Evolutionary conservation across 257 asterid genomes (phyloP), one percentile per base, ranked within the genome.

Genomic region (Pogostemon cablin): DNA sequence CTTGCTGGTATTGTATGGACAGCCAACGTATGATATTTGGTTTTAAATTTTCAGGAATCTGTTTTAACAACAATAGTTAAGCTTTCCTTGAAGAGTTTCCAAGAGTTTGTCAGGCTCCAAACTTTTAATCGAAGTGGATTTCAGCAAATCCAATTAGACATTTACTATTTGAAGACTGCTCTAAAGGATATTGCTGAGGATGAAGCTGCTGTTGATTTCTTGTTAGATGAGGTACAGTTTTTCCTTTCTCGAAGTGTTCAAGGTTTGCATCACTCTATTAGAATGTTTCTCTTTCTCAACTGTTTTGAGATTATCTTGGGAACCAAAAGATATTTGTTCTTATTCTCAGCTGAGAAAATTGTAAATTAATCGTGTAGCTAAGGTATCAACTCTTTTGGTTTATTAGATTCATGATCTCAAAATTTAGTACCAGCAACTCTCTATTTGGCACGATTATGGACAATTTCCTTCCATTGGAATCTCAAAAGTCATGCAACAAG

Each of bases 71-170:
- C 95, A 55, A 81, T 86, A 15, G 82, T 85, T 43, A 93, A 93
- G 71, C 96, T 93, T 75, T 84, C 91, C 62, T 79, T 93, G 74
- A 93, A 93, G 80, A 93, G 99, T 75, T 67, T 91, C 70, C 99
- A 93, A 85, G 99, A 93, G 84, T 83, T 84, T 80, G 98, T 83
- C 71, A 86, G 98, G 12, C 96, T 91, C 62, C 99, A 89, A 67
- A 91, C 96, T 58, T 93, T 78, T 73, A 93, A 89, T 59, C 90
- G 99, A 9, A 87, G 99, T 68, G 99, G 99, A 63, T 93, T 91
- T 80, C 99, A 93, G 81, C 99, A 93, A 80, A 89, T 93, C 74
- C 99, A 91, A 69, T 71, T 93, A 86, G 99, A 93, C 73, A 87
- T 91, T 77, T 86, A 93, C 86, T 93, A 89, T 73, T 74, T 93